These are phyloP conservation scores for Amanita thiersii DNA, from an alignment of 768 basidiomycete genomes.

Conservation along the genomic window DNA sequence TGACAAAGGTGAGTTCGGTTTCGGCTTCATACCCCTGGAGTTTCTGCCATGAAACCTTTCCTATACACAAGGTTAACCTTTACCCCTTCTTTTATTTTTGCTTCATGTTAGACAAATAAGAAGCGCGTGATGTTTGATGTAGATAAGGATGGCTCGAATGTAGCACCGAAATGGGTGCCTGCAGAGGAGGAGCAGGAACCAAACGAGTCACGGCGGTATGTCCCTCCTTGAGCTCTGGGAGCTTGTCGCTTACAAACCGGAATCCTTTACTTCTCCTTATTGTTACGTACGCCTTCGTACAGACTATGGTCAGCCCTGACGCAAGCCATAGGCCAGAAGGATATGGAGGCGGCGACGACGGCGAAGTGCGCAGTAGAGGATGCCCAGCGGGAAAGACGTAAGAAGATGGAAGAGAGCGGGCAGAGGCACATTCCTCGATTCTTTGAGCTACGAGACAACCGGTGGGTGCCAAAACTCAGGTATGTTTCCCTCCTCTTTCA, in stretches of 20 bases:
- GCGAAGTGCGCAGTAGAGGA: slow-evolving; percentile 91
- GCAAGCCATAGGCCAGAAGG: slow-evolving; percentile 72
- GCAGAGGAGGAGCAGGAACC: slow-evolving; percentile 83
- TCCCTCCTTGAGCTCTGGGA: too few relatives aligned
- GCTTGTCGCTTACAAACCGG: too few relatives aligned
- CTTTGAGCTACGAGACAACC: slow-evolving; percentile 69
- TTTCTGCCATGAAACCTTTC: too few relatives aligned
- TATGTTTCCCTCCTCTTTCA: slow-evolving; percentile 25
- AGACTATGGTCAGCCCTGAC: slow-evolving; percentile 84
- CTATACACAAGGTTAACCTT: too few relatives aligned
- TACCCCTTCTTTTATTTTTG: background rate
- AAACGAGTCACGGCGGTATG: slow-evolving; percentile 81
- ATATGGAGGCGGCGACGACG: slow-evolving; percentile 91
- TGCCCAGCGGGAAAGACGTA: slow-evolving; percentile 76
- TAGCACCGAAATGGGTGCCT: slow-evolving; percentile 77
- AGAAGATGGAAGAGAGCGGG: slow-evolving; percentile 66
- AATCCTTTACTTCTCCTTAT: slow-evolving; percentile 2
- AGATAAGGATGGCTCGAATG: slow-evolving; percentile 58
- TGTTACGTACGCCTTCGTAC: slow-evolving; percentile 1
- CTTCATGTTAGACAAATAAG: slow-evolving; percentile 43
- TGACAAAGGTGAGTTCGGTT: slow-evolving; percentile 55
- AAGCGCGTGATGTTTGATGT: slow-evolving; percentile 84
- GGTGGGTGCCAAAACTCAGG: slow-evolving; percentile 78
- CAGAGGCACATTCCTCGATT: slow-evolving; percentile 66
- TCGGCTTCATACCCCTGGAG: too few relatives aligned